Evolutionary conservation across 1,284 basidiomycete species (phyloP).

Genomic region (Cutaneotrichosporon curvatum): DNA sequence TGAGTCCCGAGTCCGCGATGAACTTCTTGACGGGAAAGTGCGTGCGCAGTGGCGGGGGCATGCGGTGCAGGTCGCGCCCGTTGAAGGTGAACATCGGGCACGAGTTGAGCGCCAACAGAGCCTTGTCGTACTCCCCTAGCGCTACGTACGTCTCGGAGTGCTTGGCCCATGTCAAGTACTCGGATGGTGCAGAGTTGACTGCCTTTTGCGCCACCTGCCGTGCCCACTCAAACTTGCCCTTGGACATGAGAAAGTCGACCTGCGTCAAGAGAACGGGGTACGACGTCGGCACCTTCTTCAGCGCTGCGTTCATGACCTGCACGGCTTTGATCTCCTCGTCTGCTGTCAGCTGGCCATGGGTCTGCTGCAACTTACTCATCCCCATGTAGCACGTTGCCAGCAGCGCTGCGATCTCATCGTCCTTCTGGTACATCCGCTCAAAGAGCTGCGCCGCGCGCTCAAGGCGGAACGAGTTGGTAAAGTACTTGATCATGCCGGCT

Average conservation of each 20-base stretch:
- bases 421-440: conserved; percentile 75
- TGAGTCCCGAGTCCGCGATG: conserved; percentile 64
- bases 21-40: conserved; percentile 80
- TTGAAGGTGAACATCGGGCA: conserved; percentile 99
- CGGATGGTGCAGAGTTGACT: conserved; percentile 94
- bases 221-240: conserved; percentile 81
- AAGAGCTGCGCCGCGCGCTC: conserved; percentile 90
- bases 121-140: conserved; percentile 72
- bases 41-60: conserved; percentile 70
- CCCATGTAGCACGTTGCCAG: conserved; percentile 88
- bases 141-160: conserved; percentile 92
- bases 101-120: conserved; percentile 90
- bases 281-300: conserved; percentile 78
- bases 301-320: conserved; percentile 80
- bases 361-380: conserved; percentile 68
- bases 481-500: conserved; percentile 92
- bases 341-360: conserved; percentile 36
- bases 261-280: conserved; percentile 92
- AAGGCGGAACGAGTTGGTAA: conserved; percentile 81
- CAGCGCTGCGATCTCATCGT: conserved; percentile 84
- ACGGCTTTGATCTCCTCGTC: conserved; percentile 98
- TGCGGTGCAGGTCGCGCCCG: conserved; percentile 86
- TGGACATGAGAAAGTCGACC: conserved; percentile 78
- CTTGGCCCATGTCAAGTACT: conserved; percentile 98
- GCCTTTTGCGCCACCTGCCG: conserved; percentile 86